Base-by-base conservation (phyloP, 305 asterid genomes). In the Rubia tinctorum region DNA sequence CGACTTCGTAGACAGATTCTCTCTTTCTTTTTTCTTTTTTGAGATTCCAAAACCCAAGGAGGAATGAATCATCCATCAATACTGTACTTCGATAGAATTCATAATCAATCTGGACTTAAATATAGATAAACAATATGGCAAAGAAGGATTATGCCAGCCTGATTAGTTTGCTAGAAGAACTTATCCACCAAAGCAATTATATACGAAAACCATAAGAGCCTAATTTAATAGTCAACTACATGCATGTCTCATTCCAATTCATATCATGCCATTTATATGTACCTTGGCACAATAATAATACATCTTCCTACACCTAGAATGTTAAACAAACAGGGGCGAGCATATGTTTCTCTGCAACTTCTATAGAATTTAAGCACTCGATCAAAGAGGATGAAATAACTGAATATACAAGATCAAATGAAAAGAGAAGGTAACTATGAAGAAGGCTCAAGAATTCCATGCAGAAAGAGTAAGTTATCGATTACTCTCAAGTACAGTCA, bases 381-480 rank as follows among this genome's bases (percentile, higher is more conserved):
- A 27, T 8, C 66, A 8, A 61, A 61, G 7, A 27, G 14, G 66
- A 61, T 27, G 18, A 9, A 0, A 25, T 61, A 27, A 27, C 66
- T 61, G 0, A 40, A 60, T 2, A 12, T 3, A 11, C 37, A 61
- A 25, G 25, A 25, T 12, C 6, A 3, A 25, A 12, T 61, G 30
- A 56, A 61, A 61, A 25, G 11, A 25, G 14, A 61, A 44, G 51
- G 2, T 13, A 18, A 25, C 30, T 23, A 11, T 10, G 18, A 61
- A 25, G 40, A 13, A 61, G 42, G 66, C 66, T 61, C 8, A 12
- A 68, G 6, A 58, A 39, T 40, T 56, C 14, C 13, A 56, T 7
- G 66, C 25, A 60, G 39, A 77, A 51, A 74, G 69, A 82, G 68
- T 82, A 71, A 76, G 79, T 56, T 69, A 66, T 72, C 69, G 79